Conservation (phyloP, 495 filamentous ascomycete genomes). For the Hyaloscypha variabilis region DNA sequence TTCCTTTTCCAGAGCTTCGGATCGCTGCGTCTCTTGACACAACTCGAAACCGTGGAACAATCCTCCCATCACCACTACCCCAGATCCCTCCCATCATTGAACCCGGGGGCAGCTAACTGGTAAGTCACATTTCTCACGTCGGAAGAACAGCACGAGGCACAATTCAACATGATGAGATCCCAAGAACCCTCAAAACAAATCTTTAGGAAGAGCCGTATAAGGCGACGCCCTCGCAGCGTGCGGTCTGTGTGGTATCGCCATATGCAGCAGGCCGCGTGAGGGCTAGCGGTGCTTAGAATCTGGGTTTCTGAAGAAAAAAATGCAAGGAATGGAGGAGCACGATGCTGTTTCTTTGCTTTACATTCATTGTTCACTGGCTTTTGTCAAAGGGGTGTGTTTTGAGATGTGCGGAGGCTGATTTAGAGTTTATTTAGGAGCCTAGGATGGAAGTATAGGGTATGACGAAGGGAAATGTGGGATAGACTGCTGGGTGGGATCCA, state of each 20-base stretch:
- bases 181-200: conserved; percentile 33
- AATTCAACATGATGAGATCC: conserved; percentile 36
- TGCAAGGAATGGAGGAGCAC: background rate
- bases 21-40: background rate
- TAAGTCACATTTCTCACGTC: background rate
- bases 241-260: conserved; percentile 20
- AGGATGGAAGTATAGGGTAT: too few relatives aligned
- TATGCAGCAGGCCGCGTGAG: conserved; percentile 22
- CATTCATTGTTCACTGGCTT: background rate
- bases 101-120: background rate
- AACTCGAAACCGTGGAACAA: background rate
- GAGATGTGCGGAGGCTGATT: background rate
- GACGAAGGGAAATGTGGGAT: background rate
- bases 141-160: background rate
- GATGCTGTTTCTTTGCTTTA: background rate
- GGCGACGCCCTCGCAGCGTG: conserved; percentile 22
- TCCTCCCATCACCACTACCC: background rate
- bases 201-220: conserved; percentile 41
- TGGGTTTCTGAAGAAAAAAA: conserved; percentile 34
- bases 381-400: background rate
- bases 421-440: too few relatives aligned
- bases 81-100: background rate
- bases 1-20: background rate
- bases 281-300: conserved; percentile 35
- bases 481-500: background rate